phyloP scores from a whole-genome alignment of 805 yeast species.

The Candida ficus region DNA sequence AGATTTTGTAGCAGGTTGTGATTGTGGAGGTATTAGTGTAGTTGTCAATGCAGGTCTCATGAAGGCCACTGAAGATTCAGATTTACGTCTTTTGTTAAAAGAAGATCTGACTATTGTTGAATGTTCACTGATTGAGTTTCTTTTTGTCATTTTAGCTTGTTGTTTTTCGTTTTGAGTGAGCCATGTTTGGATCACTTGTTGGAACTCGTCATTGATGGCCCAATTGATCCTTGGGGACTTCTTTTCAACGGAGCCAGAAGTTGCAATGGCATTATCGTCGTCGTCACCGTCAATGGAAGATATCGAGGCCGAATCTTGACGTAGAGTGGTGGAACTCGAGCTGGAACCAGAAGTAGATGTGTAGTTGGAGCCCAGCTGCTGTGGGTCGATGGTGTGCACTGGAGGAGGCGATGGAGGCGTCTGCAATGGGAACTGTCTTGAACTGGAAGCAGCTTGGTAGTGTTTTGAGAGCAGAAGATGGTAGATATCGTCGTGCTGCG shows the following conservation, averaged over 20 bases:
- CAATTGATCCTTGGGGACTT: constrained; percentile 12
- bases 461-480: constrained; percentile 6
- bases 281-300: constrained; percentile 8
- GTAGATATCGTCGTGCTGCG: constrained; percentile 4
- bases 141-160: constrained; percentile 1
- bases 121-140: constrained; percentile 8
- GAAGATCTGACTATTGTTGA: constrained; percentile 6
- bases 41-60: constrained; percentile 3
- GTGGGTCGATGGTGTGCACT: constrained; percentile 16
- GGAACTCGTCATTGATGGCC: constrained; percentile 25
- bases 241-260: not conserved
- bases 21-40: not conserved
- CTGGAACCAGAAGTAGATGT: constrained; percentile 8
- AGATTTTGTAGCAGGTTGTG: constrained; percentile 5
- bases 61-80: constrained; percentile 18
- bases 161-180: constrained; percentile 18
- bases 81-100: constrained; percentile 20
- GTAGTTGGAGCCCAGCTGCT: constrained; percentile 10
- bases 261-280: not conserved
- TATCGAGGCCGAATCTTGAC: constrained; percentile 6
- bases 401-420: constrained; percentile 9
- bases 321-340: constrained; percentile 5
- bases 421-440: constrained; percentile 3
- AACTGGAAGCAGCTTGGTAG: not conserved
- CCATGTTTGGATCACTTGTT: constrained; percentile 24